Base-by-base conservation (phyloP, 179 eudicot species). In the Silene noctiflora region DNA sequence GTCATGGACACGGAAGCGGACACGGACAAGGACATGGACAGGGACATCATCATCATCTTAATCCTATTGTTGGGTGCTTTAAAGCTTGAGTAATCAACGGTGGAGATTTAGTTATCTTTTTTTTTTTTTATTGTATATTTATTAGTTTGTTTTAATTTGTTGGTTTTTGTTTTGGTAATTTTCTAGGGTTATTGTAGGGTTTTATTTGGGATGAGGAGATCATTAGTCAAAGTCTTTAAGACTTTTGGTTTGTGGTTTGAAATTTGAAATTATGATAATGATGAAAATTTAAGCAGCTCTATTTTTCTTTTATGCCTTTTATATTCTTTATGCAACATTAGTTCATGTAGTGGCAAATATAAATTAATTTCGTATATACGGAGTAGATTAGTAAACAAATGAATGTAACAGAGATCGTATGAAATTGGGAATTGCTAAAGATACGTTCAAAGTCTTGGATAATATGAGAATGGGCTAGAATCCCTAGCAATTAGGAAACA, bases 11-110 rank as follows among this genome's bases (percentile, higher is more conserved):
- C 29, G 51, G 75, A 3, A 73, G 68, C 7, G 56, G 70, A 0
- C 62, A 78, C 1, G 42, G 42, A 35, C 77, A 71, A 0, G 69
- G 60, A 8, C 61, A 42, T 11, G 19, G 6, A 1, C 27, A 68
- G 7, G 4, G 17, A 11, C 42, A 29, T 31, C 20, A 66, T 66
- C 44, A 29, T 69, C 72, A 69, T 20, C 78, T 74, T 35, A 81
- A 74, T 62, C 79, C 85, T 55, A 72, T 83, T 63, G 85, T 77
- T 53, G 85, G 83, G 6, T 92, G 97, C 75, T 92, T 92, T 81
- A 87, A 80, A 85, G 91, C 86, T 74, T 92, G 85, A 87, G 67
- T 46, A 44, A 22, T 56, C 22, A 33, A 69, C 58, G 75, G 65
- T 60, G 39, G 65, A 61, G 69, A 76, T 80, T n/a, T 31, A 16